phyloP scores from a whole-genome alignment of 352 stramenopile species.

The Pythium aquatile region DNA sequence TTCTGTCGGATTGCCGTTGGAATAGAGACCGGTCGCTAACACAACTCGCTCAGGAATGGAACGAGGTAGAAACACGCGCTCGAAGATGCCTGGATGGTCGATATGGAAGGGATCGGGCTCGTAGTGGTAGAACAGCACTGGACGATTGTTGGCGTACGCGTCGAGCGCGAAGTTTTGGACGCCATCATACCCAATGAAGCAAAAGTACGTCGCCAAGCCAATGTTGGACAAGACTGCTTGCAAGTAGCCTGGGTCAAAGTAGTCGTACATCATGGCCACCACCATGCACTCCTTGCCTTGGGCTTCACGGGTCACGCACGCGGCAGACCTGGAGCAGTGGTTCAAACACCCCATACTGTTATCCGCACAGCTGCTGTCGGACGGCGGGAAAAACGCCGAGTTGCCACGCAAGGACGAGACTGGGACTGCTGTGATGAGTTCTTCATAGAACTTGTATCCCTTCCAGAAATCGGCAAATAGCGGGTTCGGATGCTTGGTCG shows the following conservation, averaged over 20 bases:
- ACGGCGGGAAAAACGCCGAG: conserved; percentile 34
- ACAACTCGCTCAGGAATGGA: conserved; percentile 21
- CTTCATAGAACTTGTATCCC: conserved; percentile 40
- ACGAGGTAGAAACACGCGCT: conserved; percentile 38
- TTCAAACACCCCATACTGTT: conserved; percentile 32
- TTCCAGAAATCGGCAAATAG: conserved; percentile 51
- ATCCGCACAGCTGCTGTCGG: conserved; percentile 19
- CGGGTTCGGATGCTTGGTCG: conserved; percentile 6
- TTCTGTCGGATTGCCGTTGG: neutral
- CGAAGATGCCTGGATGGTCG: conserved; percentile 29
- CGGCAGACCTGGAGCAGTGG: conserved; percentile 31
- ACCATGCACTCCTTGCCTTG: conserved; percentile 34
- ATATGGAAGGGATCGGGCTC: conserved; percentile 44
- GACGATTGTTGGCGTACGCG: conserved; percentile 11
- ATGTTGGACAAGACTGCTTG: conserved; percentile 37
- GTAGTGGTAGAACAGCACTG: conserved; percentile 48
- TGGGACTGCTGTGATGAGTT: conserved; percentile 34
- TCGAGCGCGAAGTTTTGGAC: conserved; percentile 22
- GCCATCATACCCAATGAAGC: conserved; percentile 27
- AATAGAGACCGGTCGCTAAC: conserved; percentile 13
- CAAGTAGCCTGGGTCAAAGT: conserved; percentile 33
- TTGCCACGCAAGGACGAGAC: conserved; percentile 31
- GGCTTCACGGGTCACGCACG: conserved; percentile 30
- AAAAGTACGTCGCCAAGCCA: conserved; percentile 39
- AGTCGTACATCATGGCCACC: conserved; percentile 36